Evolutionary conservation across 2,329 filamentous ascomycete genomes (phyloP), one percentile per base, ranked within the genome.

Genomic region (Microthyrium microscopicum): DNA sequence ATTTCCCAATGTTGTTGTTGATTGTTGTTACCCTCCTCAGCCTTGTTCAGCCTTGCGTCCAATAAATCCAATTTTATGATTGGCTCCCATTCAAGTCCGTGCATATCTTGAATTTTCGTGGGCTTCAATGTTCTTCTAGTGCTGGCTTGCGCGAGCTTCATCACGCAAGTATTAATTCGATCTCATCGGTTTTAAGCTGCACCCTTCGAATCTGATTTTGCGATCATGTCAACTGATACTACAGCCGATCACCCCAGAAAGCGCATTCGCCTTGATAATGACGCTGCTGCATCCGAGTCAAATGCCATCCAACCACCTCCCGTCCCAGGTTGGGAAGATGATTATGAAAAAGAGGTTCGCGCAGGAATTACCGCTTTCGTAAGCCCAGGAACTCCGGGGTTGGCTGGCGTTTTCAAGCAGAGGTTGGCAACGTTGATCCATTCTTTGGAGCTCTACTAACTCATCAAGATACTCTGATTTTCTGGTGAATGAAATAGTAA

Each of bases 401-500:
- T 80, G 42, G 53, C 57, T 11, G 77, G 74, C 13, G 59, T 74
- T 11, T 46, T 81, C 46, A 82, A 82, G 60, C 73, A 77, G 48
- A 66, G 72, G 67, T 70, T 21, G 18, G 33, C 21, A 12, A 16
- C 7, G 33, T 36, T 42, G 16, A 12, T 20, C 15, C 7, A 21
- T 25, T 28, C 20, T 35, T 5, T 33, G n/a, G 31, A 15, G 9
- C 21, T 25, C 4, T 6, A 20, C 17, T 16, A 15, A 31, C 11
- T 9, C 3, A 11, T 13, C 9, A 36, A 72, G 82, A 43, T 94
- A 85, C 54, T 87, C 84, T 4, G 85, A 94, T 52, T 94, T 94
- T 46, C 63, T 89, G 44, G 85, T 94, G 45, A 85, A 92, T 48
- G 85, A 94, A 54, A 87, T 94, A 40, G 60, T 69, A 15, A 73